Conservation (phyloP, 306 rosid species). For the Hylodesmum podocarpum region DNA sequence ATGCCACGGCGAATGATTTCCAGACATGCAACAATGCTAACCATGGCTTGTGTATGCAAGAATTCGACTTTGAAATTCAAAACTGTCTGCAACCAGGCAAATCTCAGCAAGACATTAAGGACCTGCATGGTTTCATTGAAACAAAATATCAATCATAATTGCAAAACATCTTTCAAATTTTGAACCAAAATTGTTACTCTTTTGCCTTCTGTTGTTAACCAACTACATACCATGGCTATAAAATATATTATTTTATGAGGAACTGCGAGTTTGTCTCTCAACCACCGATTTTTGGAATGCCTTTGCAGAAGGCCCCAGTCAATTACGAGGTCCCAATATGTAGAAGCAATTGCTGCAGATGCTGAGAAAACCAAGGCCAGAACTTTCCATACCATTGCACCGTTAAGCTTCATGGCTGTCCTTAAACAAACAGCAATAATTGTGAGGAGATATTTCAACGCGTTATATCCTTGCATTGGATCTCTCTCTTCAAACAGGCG, state of each 20-base stretch:
- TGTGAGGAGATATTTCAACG: slow-evolving; percentile 60
- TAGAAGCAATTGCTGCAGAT: slow-evolving; percentile 49
- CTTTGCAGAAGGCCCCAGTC: slow-evolving; percentile 80
- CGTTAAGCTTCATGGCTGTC: slow-evolving; percentile 43
- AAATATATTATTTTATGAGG: slow-evolving; percentile 51
- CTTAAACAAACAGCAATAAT: slow-evolving; percentile 60
- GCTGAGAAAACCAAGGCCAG: slow-evolving; percentile 51
- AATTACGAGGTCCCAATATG: slow-evolving; percentile 70
- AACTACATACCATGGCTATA: slow-evolving; percentile 56
- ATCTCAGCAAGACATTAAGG: slow-evolving; percentile 64
- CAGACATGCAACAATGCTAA: slow-evolving; percentile 46
- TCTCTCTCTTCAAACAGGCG: slow-evolving; percentile 71
- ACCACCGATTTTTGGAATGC: slow-evolving; percentile 61
- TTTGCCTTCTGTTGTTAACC: too few relatives aligned
- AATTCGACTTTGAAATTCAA: slow-evolving; percentile 33
- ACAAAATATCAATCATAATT: neutral
- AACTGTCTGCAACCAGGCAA: slow-evolving; percentile 73
- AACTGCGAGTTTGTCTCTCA: slow-evolving; percentile 66
- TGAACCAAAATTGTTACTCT: neutral
- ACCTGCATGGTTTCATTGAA: slow-evolving; percentile 41
- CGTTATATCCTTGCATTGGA: slow-evolving; percentile 68
- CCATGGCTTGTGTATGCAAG: slow-evolving; percentile 48
- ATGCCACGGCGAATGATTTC: slow-evolving; percentile 78
- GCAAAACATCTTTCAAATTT: neutral
- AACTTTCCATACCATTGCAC: slow-evolving; percentile 41